A percentile compares a stretch with the other conserved stretches of the same genome.
Conservation (phyloP, 1,139 yeast genomes). For the Pichia sp. region DNA sequence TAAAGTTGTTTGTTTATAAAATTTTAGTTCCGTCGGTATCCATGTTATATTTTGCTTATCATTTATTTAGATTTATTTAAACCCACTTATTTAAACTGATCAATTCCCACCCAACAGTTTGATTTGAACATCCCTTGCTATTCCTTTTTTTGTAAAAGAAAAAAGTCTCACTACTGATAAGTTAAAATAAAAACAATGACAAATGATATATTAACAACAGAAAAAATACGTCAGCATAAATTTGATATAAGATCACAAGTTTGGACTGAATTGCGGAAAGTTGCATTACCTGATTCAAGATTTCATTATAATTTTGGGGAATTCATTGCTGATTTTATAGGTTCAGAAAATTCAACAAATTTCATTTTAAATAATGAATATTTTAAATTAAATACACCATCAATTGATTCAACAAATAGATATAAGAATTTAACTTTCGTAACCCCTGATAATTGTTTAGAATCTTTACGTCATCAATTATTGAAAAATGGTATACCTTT, state of each 20-base stretch:
- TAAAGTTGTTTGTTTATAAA: background rate
- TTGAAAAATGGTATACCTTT: slow-evolving; percentile 21
- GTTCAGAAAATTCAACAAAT: slow-evolving; percentile 20
- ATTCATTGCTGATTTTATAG: slow-evolving; percentile 28
- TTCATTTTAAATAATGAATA: slow-evolving; percentile 11
- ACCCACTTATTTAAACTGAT: background rate
- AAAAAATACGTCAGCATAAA: slow-evolving; percentile 18
- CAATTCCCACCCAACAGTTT: background rate
- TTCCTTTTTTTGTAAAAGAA: too few relatives aligned
- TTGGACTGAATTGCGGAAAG: slow-evolving; percentile 25
- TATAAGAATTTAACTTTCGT: slow-evolving; percentile 18
- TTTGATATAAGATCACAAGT: slow-evolving; percentile 23
- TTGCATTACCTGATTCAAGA: slow-evolving; percentile 26
- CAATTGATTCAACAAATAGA: background rate
- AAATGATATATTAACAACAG: slow-evolving; percentile 1
- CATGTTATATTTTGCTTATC: background rate
- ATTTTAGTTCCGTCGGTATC: background rate
- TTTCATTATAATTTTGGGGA: slow-evolving; percentile 27
- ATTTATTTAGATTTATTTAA: too few relatives aligned
- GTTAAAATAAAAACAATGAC: background rate
- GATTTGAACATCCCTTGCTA: too few relatives aligned
- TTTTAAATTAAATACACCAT: slow-evolving; percentile 12
- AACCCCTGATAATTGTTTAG: slow-evolving; percentile 28
- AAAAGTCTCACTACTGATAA: too few relatives aligned
- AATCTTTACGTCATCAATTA: slow-evolving; percentile 21